phyloP scores from a whole-genome alignment of 116 monocot genomes.

The Papilionanthe hybrid region DNA sequence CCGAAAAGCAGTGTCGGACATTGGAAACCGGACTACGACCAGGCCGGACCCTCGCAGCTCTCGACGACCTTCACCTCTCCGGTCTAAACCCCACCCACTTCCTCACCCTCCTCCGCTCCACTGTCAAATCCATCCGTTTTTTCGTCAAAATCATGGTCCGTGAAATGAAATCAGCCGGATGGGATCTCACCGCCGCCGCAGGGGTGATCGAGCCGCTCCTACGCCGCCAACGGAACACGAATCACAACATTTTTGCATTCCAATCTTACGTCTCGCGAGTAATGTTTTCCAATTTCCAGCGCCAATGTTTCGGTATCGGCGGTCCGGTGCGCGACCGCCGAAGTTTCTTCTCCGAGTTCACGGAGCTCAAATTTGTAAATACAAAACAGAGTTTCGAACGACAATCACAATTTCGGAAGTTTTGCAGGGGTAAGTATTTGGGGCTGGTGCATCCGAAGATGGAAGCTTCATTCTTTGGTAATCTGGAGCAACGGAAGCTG shows the following conservation, averaged over 20 bases:
- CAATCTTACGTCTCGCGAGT: conserved; percentile 51
- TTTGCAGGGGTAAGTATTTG: conserved; percentile 45
- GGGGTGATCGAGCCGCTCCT: conserved; percentile 29
- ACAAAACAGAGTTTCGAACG: background rate
- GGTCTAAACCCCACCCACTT: conserved; percentile 42
- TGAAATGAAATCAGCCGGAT: conserved; percentile 57
- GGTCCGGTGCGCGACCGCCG: conserved; percentile 14
- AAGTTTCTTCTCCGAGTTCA: conserved; percentile 49
- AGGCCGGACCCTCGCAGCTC: background rate
- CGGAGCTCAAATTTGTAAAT: conserved; percentile 16
- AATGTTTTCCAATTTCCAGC: conserved; percentile 67
- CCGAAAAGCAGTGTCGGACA: background rate
- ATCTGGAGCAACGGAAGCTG: conserved; percentile 26
- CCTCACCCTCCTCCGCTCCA: conserved; percentile 47
- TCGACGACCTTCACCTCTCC: conserved; percentile 5
- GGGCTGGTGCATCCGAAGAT: conserved; percentile 51
- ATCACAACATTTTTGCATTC: conserved; percentile 36
- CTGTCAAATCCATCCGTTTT: conserved; percentile 45
- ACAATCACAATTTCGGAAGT: conserved; percentile 18
- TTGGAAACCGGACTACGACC: background rate
- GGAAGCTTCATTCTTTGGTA: conserved; percentile 45
- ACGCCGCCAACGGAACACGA: conserved; percentile 13
- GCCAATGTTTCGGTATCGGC: conserved; percentile 25
- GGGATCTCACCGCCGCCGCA: conserved; percentile 57
- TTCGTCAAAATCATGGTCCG: conserved; percentile 42